A percentile compares a stretch with the other conserved stretches of the same genome.
Conservation (phyloP, 2,329 filamentous ascomycete genomes). For the Arachnopeziza araneosa region DNA sequence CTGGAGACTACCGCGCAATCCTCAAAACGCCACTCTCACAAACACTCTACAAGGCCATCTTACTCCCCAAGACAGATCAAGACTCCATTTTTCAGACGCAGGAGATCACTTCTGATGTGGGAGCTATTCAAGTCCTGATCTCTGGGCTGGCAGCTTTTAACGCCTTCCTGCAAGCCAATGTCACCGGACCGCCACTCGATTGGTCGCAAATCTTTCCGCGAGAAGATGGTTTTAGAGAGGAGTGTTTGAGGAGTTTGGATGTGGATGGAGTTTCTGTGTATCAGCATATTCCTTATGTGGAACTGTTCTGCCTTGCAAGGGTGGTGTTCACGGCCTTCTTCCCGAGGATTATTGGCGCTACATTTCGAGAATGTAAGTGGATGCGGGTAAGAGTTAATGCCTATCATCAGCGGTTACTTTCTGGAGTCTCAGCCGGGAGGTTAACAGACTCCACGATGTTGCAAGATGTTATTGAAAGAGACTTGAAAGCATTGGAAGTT, state of each 20-base stretch:
- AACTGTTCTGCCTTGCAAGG: conserved; percentile 72
- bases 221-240: conserved; percentile 36
- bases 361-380: conserved; percentile 37
- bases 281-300: conserved; percentile 73
- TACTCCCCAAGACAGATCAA: conserved; percentile 9
- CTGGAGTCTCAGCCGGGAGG: conserved; percentile 23
- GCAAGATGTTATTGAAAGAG: conserved; percentile 54
- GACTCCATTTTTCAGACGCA: conserved; percentile 14
- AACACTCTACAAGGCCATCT: conserved; percentile 19
- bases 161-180: conserved; percentile 79
- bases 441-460: conserved; percentile 54
- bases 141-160: conserved; percentile 65
- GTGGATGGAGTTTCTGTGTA: conserved; percentile 86
- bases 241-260: conserved; percentile 64
- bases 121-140: conserved; percentile 21
- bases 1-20: conserved; percentile 28
- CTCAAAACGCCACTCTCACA: conserved; percentile 25
- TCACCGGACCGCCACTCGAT: conserved; percentile 76
- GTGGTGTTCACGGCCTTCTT: conserved; percentile 39
- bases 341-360: conserved; percentile 20
- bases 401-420: conserved; percentile 61
- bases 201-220: conserved; percentile 38
- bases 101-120: conserved; percentile 2
- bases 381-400: conserved; percentile 62
- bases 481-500: conserved; percentile 44